Conservation (phyloP, 2,329 filamentous ascomycete genomes). For the Trichoderma simmonsii region DNA sequence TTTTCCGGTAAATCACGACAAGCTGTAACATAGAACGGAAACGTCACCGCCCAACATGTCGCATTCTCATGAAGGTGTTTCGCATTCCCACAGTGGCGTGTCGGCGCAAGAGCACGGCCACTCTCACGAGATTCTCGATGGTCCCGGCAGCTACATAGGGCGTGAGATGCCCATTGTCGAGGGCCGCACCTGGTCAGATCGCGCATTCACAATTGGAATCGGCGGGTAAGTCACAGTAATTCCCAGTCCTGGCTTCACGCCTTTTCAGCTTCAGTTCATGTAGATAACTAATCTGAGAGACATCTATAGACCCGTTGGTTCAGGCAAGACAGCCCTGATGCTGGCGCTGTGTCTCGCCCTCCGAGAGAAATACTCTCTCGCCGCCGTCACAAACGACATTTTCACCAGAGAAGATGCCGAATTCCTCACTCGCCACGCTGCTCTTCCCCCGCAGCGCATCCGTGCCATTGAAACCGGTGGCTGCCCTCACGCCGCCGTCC, state of each 20-base stretch:
- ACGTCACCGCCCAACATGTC: constrained; percentile 1
- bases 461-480: constrained; percentile 96
- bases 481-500: constrained; percentile 93
- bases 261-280: not conserved
- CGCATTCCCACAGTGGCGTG: constrained; percentile 50
- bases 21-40: rapidly evolving
- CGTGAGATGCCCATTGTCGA: constrained; percentile 93
- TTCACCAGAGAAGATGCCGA: constrained; percentile 98
- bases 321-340: constrained; percentile 97
- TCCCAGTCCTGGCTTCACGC: not conserved
- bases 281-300: not conserved
- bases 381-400: constrained; percentile 97
- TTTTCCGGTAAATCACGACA: not conserved
- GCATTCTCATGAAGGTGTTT: constrained; percentile 52
- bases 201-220: constrained; percentile 96
- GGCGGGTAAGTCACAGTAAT: constrained; percentile 67
- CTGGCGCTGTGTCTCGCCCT: constrained; percentile 84
- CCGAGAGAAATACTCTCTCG: constrained; percentile 77
- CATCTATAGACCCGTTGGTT: constrained; percentile 77
- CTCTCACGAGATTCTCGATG: constrained; percentile 91
- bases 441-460: constrained; percentile 79
- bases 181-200: constrained; percentile 79
- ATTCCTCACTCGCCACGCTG: constrained; percentile 84
- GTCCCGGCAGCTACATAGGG: constrained; percentile 83
- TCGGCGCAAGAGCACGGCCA: constrained; percentile 78